Conservation (phyloP, 2,329 filamentous ascomycete genomes). For the Phaeosphaeriaceae sp. region DNA sequence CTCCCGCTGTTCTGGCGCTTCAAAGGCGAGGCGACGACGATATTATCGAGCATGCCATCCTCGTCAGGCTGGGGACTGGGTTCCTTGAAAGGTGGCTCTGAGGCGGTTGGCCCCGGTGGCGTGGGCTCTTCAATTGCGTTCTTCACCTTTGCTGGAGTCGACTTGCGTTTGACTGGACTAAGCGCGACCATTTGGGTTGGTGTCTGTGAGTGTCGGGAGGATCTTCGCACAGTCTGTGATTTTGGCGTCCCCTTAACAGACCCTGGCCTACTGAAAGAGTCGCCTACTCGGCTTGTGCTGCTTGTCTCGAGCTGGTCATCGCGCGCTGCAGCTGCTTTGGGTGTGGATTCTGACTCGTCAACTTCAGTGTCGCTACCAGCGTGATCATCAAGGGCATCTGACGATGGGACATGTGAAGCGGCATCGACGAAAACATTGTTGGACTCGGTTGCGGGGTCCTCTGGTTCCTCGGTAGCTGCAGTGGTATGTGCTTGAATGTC, state of each 20-base stretch:
- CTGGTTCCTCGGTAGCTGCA: slow-evolving; percentile 6
- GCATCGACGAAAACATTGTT: slow-evolving; percentile 35
- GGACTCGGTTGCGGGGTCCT: slow-evolving; percentile 21
- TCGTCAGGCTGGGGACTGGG: slow-evolving; percentile 21
- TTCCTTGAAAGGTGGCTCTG: not conserved
- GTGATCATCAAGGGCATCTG: slow-evolving; percentile 7
- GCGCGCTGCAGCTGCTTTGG: slow-evolving; percentile 3
- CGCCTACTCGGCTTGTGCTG: slow-evolving; percentile 43
- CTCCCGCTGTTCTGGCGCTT: slow-evolving; percentile 9
- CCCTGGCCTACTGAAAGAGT: slow-evolving; percentile 44
- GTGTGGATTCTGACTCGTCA: slow-evolving; percentile 25
- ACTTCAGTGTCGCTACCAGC: slow-evolving; percentile 29
- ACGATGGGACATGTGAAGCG: slow-evolving; percentile 21
- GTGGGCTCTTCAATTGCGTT: slow-evolving; percentile 8
- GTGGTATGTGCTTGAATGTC: slow-evolving; percentile 37
- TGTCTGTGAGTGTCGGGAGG: slow-evolving; percentile 32
- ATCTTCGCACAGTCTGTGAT: slow-evolving; percentile 31
- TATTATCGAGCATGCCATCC: slow-evolving; percentile 50
- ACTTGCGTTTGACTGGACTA: slow-evolving; percentile 35
- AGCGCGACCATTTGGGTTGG: slow-evolving; percentile 25
- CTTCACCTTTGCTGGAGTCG: slow-evolving; percentile 25
- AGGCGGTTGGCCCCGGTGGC: not conserved
- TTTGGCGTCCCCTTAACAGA: slow-evolving; percentile 26
- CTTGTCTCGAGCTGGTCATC: slow-evolving; percentile 19
- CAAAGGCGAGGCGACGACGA: slow-evolving; percentile 43